phyloP scores from a whole-genome alignment of 306 rosid species.

The Begonia peltatifolia region DNA sequence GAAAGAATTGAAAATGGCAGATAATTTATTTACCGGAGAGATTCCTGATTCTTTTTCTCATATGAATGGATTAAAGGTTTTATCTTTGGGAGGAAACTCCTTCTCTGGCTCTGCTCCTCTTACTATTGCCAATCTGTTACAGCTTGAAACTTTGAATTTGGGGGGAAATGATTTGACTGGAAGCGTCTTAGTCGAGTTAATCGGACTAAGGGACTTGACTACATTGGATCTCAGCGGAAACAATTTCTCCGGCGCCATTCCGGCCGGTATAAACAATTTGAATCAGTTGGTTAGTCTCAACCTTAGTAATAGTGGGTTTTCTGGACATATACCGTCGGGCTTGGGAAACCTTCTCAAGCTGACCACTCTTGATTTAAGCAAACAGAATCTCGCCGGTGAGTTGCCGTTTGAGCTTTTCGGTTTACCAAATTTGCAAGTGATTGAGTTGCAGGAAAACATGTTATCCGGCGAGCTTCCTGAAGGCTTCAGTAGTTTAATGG shows the following conservation, averaged over 20 bases:
- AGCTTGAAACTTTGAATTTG: conserved; percentile 52
- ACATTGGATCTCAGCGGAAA: conserved; percentile 62
- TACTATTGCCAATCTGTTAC: conserved; percentile 46
- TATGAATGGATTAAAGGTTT: conserved; percentile 34
- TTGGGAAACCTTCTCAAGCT: conserved; percentile 72
- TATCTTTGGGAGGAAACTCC: conserved; percentile 55
- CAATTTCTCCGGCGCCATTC: conserved; percentile 43
- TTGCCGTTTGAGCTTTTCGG: conserved; percentile 83
- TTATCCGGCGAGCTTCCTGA: conserved; percentile 72
- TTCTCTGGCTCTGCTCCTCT: conserved; percentile 55
- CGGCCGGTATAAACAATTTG: conserved; percentile 35
- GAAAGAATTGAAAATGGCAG: conserved; percentile 49
- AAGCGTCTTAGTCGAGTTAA: conserved; percentile 32
- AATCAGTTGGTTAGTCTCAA: conserved; percentile 47
- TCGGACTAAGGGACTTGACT: conserved; percentile 45
- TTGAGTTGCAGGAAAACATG: conserved; percentile 62
- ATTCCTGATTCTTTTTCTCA: conserved; percentile 52
- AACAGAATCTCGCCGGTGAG: conserved; percentile 70
- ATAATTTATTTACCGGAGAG: conserved; percentile 47
- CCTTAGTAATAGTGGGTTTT: conserved; percentile 65
- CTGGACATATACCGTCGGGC: conserved; percentile 55
- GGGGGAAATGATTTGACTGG: conserved; percentile 52
- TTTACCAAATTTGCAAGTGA: conserved; percentile 66
- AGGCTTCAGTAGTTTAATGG: conserved; percentile 84
- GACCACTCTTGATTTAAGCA: conserved; percentile 74